Evolutionary conservation across 805 yeast species (phyloP), one percentile per base, ranked within the genome.

Genomic region (Lipomyces starkeyi): DNA sequence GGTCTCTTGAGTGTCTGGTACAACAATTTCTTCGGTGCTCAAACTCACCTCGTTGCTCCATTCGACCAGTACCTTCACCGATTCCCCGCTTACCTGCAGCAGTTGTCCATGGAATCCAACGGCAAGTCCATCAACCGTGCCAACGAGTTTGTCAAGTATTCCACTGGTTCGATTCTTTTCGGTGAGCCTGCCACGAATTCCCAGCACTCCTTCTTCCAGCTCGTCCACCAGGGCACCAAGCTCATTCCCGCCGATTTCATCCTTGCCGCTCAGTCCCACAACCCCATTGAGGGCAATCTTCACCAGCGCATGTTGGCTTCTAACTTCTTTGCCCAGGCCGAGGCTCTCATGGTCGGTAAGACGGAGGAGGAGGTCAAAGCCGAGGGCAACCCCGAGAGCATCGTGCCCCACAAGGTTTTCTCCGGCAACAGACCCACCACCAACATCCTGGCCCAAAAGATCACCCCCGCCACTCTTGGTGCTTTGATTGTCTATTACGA

Each of bases 101-200:
- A 95, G 84, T 86, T 95, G 80, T 91, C 97, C 43, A 95, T 95
- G 99, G 99, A 95, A 84, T 93, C 98, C 69, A 95, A 95, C 84
- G 99, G 99, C 84, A 95, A 95, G 84, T 89, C 97, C 59, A 98
- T 95, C 75, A 90, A 97, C 76, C 90, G 98, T 82, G 93, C 91
- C 77, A 91, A 92, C 78, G 88, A 87, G 73, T 93, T 89, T 84
- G 92, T 97, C 79, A 87, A 88, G 84, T 95, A 95, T 86, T 93
- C 95, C 77, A 94, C 98, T 60, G 99, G 99, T 75, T 85, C 97
- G 69, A 92, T 95, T 72, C 84, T 95, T 76, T 95, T 95, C 77
- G 99, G 99, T 78, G 99, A 95, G 84, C 98, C 99, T 78, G 95
- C 97, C 72, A 95, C 99, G 69, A 95, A 95, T 81, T 96, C 99